phyloP scores from a whole-genome alignment of 768 basidiomycete species.

The Lentinula guzmanii region DNA sequence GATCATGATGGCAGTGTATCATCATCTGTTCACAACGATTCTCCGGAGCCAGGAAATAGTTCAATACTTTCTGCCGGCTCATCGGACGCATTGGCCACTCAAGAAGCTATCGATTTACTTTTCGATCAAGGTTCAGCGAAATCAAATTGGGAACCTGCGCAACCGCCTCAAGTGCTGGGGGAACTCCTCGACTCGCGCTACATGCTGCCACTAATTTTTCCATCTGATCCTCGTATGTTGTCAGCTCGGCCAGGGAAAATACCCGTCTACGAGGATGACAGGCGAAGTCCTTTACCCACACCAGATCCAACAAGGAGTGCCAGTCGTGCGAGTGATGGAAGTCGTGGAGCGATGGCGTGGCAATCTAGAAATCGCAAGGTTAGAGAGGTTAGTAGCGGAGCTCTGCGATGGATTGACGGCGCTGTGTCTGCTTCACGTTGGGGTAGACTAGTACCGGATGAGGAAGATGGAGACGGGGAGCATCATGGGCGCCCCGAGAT shows the following conservation, averaged over 20 bases:
- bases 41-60: constrained; percentile 22
- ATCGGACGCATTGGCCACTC: constrained; percentile 30
- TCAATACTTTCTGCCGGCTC: constrained; percentile 29
- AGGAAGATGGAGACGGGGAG: constrained; percentile 31
- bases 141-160: constrained; percentile 71
- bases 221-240: constrained; percentile 72
- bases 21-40: constrained; percentile 38
- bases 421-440: constrained; percentile 55
- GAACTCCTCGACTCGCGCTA: constrained; percentile 89
- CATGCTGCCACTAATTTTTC: constrained; percentile 87
- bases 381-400: constrained; percentile 53
- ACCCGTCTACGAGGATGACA: constrained; percentile 27
- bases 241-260: constrained; percentile 58
- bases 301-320: constrained; percentile 27
- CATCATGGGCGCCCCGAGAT: neutral
- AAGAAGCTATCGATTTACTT: constrained; percentile 68
- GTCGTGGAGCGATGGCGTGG: constrained; percentile 47
- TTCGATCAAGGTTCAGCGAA: constrained; percentile 67
- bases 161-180: constrained; percentile 76
- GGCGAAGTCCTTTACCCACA: constrained; percentile 16
- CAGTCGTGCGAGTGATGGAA: constrained; percentile 30
- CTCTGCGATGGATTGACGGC: constrained; percentile 70
- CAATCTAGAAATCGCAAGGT: constrained; percentile 51
- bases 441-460: constrained; percentile 39
- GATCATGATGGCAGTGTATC: constrained; percentile 52